A percentile compares a stretch with the other conserved stretches of the same genome.
These are phyloP conservation scores for Aspergillus sparsus DNA, from an alignment of 495 filamentous ascomycete species.

Conservation along the genomic window DNA sequence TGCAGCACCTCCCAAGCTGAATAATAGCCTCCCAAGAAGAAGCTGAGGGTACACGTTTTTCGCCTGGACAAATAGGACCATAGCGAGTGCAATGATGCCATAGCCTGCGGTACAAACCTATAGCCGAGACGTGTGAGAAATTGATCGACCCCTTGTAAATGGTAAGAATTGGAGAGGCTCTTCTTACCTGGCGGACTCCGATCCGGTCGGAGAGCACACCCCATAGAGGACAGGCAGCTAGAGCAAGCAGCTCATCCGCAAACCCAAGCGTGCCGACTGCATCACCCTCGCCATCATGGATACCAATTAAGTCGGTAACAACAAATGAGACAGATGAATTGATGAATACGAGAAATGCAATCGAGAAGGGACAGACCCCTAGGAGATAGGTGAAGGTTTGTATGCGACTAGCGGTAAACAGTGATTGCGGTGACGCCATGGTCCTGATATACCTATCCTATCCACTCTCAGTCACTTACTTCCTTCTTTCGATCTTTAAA, in stretches of 20 bases:
- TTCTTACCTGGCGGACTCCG: slow-evolving; percentile 69
- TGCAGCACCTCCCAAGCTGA: slow-evolving; percentile 87
- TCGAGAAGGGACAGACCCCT: slow-evolving; percentile 89
- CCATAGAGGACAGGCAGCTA: slow-evolving; percentile 90
- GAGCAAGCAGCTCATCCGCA: slow-evolving; percentile 88
- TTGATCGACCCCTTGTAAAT: neutral
- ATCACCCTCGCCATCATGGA: slow-evolving; percentile 76
- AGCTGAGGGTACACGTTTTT: slow-evolving; percentile 88
- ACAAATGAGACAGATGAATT: slow-evolving; percentile 94
- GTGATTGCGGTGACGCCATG: slow-evolving; percentile 38
- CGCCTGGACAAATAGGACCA: slow-evolving; percentile 82
- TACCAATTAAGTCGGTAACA: slow-evolving; percentile 83
- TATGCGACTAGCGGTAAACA: slow-evolving; percentile 64
- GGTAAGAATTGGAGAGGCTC: neutral
- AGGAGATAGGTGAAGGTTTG: slow-evolving; percentile 86
- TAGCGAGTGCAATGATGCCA: slow-evolving; percentile 68
- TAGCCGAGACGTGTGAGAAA: slow-evolving; percentile 7
- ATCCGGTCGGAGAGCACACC: slow-evolving; percentile 86
- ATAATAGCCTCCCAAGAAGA: slow-evolving; percentile 79
- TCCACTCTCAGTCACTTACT: too few relatives aligned
- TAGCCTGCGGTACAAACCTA: slow-evolving; percentile 80
- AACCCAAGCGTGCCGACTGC: slow-evolving; percentile 93
- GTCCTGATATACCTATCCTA: too few relatives aligned
- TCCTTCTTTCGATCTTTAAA: too few relatives aligned
- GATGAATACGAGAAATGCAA: slow-evolving; percentile 96